Conservation (phyloP, 2,329 filamentous ascomycete genomes). For the Escovopsis sp. region DNA sequence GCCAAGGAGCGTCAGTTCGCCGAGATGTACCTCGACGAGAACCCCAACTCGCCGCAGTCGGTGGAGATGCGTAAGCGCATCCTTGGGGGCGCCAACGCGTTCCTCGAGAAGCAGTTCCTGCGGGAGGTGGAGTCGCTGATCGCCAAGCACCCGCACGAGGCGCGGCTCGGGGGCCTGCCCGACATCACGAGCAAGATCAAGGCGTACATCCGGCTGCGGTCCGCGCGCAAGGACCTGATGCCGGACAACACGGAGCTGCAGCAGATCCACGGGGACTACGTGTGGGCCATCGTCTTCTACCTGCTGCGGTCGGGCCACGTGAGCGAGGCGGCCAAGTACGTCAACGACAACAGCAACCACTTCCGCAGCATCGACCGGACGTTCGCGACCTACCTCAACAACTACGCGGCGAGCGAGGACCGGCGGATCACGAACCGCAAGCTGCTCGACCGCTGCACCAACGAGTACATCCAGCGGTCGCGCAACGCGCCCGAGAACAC, state of each 20-base stretch:
- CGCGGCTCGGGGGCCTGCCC: slow-evolving; percentile 76
- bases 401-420: slow-evolving; percentile 64
- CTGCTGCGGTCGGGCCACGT: slow-evolving; percentile 74
- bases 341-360: slow-evolving; percentile 59
- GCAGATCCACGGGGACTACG: slow-evolving; percentile 64
- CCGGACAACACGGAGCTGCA: slow-evolving; percentile 70
- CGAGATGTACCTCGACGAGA: slow-evolving; percentile 61
- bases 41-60: slow-evolving; percentile 45
- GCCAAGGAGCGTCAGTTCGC: slow-evolving; percentile 65
- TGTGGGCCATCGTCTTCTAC: slow-evolving; percentile 92
- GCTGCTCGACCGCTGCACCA: slow-evolving; percentile 73
- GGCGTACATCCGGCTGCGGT: slow-evolving; percentile 74
- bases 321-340: slow-evolving; percentile 72
- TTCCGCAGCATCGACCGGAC: slow-evolving; percentile 86
- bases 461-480: slow-evolving; percentile 73
- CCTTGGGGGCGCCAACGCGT: slow-evolving; percentile 61
- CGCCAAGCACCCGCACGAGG: slow-evolving; percentile 71
- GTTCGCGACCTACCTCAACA: slow-evolving; percentile 75
- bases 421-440: slow-evolving; percentile 57
- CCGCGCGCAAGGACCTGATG: slow-evolving; percentile 67
- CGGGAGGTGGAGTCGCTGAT: slow-evolving; percentile 63
- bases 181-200: slow-evolving; percentile 81
- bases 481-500: slow-evolving; percentile 75
- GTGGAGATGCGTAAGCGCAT: slow-evolving; percentile 63
- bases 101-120: slow-evolving; percentile 70